A percentile compares a stretch with the other conserved stretches of the same genome.
These are phyloP conservation scores for Lentinus tigrinus DNA, from an alignment of 768 basidiomycete genomes.

Conservation along the genomic window DNA sequence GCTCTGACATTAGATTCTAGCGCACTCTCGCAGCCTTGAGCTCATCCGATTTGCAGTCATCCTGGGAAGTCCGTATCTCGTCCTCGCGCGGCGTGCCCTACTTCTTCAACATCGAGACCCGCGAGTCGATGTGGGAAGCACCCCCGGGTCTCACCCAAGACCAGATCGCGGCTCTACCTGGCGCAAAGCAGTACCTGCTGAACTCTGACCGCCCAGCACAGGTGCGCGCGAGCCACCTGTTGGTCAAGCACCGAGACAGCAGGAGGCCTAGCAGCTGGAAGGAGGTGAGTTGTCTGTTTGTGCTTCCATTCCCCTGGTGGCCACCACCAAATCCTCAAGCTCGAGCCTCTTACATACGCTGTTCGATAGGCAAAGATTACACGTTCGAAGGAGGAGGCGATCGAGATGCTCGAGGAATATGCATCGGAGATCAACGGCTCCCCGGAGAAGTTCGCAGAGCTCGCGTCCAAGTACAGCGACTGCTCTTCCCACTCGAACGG, in stretches of 20 bases:
- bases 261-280: constrained; percentile 82
- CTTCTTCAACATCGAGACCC: constrained; percentile 77
- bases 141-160: constrained; percentile 63
- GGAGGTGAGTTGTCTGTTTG: constrained; percentile 50
- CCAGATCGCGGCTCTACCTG: constrained; percentile 62
- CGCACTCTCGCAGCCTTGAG: too few relatives aligned
- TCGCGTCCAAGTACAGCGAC: constrained; percentile 80
- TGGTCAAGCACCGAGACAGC: constrained; percentile 88
- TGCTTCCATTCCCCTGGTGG: too few relatives aligned
- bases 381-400: constrained; percentile 86
- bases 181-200: constrained; percentile 52
- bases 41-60: constrained; percentile 21
- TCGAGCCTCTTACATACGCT: not conserved
- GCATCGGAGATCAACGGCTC: constrained; percentile 55
- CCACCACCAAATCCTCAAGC: not conserved
- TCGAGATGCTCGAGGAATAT: constrained; percentile 68
- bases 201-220: constrained; percentile 39
- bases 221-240: constrained; percentile 91
- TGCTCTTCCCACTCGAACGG: constrained; percentile 80
- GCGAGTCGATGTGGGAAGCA: constrained; percentile 76
- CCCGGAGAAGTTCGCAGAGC: constrained; percentile 63
- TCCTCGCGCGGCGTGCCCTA: constrained; percentile 77
- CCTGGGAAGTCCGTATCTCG: constrained; percentile 90
- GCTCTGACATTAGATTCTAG: too few relatives aligned
- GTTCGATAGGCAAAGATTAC: constrained; percentile 66